These are phyloP conservation scores for Podila minutissima DNA, from an alignment of 192 early-diverging fungal species.

Conservation along the genomic window DNA sequence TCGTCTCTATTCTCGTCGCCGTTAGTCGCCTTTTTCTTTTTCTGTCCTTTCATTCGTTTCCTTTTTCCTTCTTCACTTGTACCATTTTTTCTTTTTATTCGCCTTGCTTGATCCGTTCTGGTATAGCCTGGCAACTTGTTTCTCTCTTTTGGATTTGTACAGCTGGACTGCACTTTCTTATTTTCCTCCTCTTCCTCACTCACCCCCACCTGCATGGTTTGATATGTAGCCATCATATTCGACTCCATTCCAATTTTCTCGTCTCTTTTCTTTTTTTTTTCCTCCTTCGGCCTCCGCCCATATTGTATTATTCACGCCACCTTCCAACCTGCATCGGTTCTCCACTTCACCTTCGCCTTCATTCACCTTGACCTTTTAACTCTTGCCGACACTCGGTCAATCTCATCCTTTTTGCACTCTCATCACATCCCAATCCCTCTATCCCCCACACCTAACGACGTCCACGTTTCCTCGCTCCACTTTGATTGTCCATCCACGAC, in stretches of 20 bases:
- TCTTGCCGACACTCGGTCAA: background rate
- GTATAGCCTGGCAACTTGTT: background rate
- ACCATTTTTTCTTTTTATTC: background rate
- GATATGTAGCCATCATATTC: background rate
- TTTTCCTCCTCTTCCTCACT: background rate
- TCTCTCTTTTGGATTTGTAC: conserved; percentile 8
- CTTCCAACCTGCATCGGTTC: background rate
- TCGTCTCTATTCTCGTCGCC: too few species aligned
- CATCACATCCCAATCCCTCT: too few species aligned
- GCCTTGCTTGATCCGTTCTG: background rate
- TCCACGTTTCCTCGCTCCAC: too few species aligned
- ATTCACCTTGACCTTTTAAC: background rate
- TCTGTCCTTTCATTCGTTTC: background rate
- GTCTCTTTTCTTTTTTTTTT: background rate
- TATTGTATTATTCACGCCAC: background rate
- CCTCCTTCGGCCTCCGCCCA: background rate
- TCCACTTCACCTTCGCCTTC: background rate
- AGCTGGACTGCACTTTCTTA: conserved; percentile 34
- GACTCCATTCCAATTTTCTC: background rate
- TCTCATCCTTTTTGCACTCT: too few species aligned
- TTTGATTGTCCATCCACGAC: too few species aligned
- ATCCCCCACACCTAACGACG: too few species aligned
- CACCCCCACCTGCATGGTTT: background rate
- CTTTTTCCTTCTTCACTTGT: background rate
- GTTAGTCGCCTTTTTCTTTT: background rate